These are phyloP conservation scores for Trametes gibbosa DNA, from an alignment of 768 basidiomycete species.

Conservation along the genomic window DNA sequence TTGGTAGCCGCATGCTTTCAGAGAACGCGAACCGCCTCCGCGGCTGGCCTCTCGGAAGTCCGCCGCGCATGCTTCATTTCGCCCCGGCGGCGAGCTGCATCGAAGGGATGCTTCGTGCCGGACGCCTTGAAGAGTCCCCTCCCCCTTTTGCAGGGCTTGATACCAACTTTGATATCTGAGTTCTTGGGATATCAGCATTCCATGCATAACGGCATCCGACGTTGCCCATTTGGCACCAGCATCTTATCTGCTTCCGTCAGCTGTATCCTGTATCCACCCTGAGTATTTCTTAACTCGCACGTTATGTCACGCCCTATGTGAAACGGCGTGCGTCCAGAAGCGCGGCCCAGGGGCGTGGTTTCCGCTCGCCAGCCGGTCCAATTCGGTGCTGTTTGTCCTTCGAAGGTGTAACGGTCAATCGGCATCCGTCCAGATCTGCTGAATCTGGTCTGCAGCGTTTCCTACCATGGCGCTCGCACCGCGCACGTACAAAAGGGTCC, in stretches of 20 bases:
- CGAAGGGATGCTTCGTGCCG: slow-evolving; percentile 10
- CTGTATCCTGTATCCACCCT: slow-evolving; percentile 10
- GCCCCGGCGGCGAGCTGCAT: slow-evolving; percentile 6
- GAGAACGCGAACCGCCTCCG: slow-evolving; percentile 17
- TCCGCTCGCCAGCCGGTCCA: slow-evolving; percentile 9
- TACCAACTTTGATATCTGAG: slow-evolving; percentile 16
- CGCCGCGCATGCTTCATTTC: slow-evolving; percentile 1
- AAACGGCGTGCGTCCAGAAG: slow-evolving; percentile 22
- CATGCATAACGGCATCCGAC: slow-evolving; percentile 26
- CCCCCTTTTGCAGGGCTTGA: slow-evolving; percentile 14
- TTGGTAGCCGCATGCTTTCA: slow-evolving; percentile 18
- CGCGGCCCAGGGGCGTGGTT: slow-evolving; percentile 19
- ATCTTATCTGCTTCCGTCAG: slow-evolving; percentile 25
- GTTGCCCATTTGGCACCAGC: slow-evolving; percentile 16
- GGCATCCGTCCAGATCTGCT: slow-evolving; percentile 17
- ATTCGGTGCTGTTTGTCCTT: slow-evolving; percentile 21
- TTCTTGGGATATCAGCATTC: slow-evolving; percentile 15
- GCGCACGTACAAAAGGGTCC: slow-evolving; percentile 19
- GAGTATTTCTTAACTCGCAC: slow-evolving; percentile 19
- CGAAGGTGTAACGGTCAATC: slow-evolving; percentile 12
- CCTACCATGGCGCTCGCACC: slow-evolving; percentile 17
- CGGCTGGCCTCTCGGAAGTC: slow-evolving; percentile 10
- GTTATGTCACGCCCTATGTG: slow-evolving; percentile 19
- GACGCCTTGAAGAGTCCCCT: slow-evolving; percentile 7
- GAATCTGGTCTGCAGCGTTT: slow-evolving; percentile 17